These are phyloP conservation scores for Elsinoe batatas DNA, from an alignment of 2,329 filamentous ascomycete species.

Conservation along the genomic window DNA sequence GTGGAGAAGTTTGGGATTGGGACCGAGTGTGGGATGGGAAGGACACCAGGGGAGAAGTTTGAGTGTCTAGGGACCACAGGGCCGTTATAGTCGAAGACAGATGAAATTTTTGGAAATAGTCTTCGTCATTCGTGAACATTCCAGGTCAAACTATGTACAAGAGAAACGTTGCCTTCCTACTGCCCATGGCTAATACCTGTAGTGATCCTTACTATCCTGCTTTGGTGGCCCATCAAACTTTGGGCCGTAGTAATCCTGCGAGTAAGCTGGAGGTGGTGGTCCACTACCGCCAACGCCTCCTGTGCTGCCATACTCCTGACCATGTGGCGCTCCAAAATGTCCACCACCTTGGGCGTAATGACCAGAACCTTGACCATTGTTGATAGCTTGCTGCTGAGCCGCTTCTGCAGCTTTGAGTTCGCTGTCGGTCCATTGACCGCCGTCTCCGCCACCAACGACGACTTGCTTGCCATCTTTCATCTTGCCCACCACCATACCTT, in stretches of 20 bases:
- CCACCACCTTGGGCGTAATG: slow-evolving; percentile 1
- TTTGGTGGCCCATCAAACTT: slow-evolving; percentile 1
- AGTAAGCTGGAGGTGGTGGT: slow-evolving; percentile 7
- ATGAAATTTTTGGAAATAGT: not conserved
- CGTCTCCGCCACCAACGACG: slow-evolving; percentile 60
- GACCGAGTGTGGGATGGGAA: slow-evolving; percentile 35
- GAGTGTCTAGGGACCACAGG: slow-evolving; percentile 10
- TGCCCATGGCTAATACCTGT: not conserved
- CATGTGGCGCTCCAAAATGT: not conserved
- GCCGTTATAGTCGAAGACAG: not conserved
- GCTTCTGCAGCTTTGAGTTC: slow-evolving; percentile 27
- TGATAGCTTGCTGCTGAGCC: slow-evolving; percentile 6
- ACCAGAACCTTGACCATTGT: not conserved
- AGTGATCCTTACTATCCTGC: slow-evolving; percentile 8
- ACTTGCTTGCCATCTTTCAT: slow-evolving; percentile 65
- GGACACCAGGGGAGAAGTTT: slow-evolving; percentile 26
- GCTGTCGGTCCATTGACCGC: slow-evolving; percentile 32
- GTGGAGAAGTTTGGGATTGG: slow-evolving; percentile 30
- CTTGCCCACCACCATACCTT: slow-evolving; percentile 85
- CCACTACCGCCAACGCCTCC: not conserved
- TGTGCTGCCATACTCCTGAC: slow-evolving; percentile 2
- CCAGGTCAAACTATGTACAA: slow-evolving; percentile 4
- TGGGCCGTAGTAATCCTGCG: slow-evolving; percentile 6
- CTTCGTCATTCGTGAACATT: not conserved
- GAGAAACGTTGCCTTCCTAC: not conserved